Percentiles rank a stretch among this genome's conserved stretches.
phyloP scores from a whole-genome alignment of 2,329 filamentous ascomycete genomes.

The Aphanoascus verrucosus region DNA sequence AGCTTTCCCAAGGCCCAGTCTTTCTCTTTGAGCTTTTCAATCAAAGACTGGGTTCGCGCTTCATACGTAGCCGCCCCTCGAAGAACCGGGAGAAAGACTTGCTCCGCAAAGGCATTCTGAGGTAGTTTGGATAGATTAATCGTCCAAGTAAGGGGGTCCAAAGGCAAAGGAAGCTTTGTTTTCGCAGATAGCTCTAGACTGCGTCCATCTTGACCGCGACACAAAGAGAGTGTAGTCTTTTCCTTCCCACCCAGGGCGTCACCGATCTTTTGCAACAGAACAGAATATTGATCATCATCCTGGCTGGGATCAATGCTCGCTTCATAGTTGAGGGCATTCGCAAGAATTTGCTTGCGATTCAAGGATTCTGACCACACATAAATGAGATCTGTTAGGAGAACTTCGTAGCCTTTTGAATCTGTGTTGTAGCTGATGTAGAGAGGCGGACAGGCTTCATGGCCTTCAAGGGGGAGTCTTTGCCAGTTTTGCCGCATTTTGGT shows the following conservation, averaged over 20 bases:
- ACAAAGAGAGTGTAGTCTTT: constrained; percentile 26
- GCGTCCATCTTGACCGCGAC: constrained; percentile 21
- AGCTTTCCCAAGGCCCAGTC: constrained; percentile 49
- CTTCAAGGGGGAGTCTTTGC: constrained; percentile 26
- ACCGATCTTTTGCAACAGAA: constrained; percentile 47
- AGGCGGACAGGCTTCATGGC: constrained; percentile 23
- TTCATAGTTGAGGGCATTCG: constrained; percentile 38
- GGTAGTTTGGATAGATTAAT: constrained; percentile 37
- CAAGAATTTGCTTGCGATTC: constrained; percentile 37
- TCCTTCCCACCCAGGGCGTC: constrained; percentile 35
- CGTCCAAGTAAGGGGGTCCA: constrained; percentile 45
- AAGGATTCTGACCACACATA: constrained; percentile 48
- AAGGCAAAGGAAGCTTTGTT: constrained; percentile 43
- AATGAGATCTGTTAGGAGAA: constrained; percentile 49
- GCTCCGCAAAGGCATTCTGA: constrained; percentile 35
- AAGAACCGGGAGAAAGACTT: constrained; percentile 46
- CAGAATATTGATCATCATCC: constrained; percentile 44
- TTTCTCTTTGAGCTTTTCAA: constrained; percentile 45
- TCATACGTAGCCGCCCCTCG: constrained; percentile 39
- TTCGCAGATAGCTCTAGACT: constrained; percentile 38
- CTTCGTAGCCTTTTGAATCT: constrained; percentile 36
- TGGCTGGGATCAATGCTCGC: constrained; percentile 52
- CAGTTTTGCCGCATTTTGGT: constrained; percentile 27
- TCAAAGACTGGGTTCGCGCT: constrained; percentile 39
- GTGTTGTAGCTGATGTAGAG: constrained; percentile 32